Percentiles rank a stretch among this genome's conserved stretches.
Conservation (phyloP, 1,284 basidiomycete species). For the Puccinia brachypodii region DNA sequence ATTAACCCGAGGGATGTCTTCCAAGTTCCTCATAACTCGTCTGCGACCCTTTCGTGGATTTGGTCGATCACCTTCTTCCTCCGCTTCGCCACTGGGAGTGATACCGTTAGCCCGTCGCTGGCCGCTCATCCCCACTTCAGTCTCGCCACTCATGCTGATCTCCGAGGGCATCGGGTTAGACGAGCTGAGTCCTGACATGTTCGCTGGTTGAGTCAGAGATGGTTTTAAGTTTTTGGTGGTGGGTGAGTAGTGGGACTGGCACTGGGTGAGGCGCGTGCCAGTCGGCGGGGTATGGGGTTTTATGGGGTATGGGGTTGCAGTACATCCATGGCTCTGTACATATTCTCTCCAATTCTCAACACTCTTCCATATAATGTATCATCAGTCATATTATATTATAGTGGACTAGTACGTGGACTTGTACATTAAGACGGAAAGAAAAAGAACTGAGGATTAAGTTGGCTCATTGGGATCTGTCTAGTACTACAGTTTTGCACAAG, state of each 20-base stretch:
- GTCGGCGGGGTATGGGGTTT: background rate
- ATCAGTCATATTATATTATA: no score
- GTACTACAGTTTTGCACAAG: no score
- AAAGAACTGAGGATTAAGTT: no score
- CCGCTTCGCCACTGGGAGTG: background rate
- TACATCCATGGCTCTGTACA: no score
- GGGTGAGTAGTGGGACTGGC: background rate
- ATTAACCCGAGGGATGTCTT: conserved; percentile 75
- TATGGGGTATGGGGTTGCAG: no score
- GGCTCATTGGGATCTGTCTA: no score
- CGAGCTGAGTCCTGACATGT: conserved; percentile 24
- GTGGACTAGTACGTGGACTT: no score
- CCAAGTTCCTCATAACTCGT: conserved; percentile 49
- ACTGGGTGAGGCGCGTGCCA: background rate
- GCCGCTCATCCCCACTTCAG: conserved; percentile 6
- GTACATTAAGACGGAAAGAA: no score
- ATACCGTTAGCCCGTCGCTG: background rate
- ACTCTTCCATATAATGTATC: no score
- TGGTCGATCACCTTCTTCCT: conserved; percentile 20
- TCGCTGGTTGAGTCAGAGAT: background rate
- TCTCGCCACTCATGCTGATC: background rate
- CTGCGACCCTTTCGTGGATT: background rate
- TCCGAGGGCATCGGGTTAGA: conserved; percentile 29
- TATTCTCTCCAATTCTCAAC: no score
- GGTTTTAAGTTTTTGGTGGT: background rate